These are phyloP conservation scores for Colletotrichum costaricense DNA, from an alignment of 2,329 filamentous ascomycete genomes.

Conservation along the genomic window DNA sequence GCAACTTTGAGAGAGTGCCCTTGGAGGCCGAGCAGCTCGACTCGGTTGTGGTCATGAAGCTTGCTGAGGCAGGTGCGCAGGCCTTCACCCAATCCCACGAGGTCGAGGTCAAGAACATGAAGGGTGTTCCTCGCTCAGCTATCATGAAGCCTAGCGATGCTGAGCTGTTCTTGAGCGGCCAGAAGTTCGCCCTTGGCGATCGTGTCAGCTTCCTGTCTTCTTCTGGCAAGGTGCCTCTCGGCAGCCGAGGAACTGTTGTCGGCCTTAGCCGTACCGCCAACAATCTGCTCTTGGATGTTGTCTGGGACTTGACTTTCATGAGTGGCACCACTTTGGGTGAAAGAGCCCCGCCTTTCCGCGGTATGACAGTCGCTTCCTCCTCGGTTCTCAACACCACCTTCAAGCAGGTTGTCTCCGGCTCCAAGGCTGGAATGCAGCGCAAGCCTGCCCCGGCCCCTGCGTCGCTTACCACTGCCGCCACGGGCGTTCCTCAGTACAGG, in stretches of 20 bases:
- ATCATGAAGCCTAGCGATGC: constrained; percentile 94
- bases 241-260: constrained; percentile 90
- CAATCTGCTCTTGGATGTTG: constrained; percentile 85
- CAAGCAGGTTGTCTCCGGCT: constrained; percentile 80
- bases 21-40: constrained; percentile 97
- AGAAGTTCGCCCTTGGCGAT: constrained; percentile 86
- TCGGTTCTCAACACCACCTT: constrained; percentile 89
- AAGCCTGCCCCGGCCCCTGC: constrained; percentile 58
- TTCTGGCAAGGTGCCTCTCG: constrained; percentile 94
- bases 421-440: constrained; percentile 68
- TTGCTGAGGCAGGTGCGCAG: constrained; percentile 81
- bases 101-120: constrained; percentile 75
- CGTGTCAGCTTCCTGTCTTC: constrained; percentile 93
- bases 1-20: constrained; percentile 94
- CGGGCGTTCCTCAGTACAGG: constrained; percentile 70
- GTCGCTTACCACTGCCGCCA: constrained; percentile 65
- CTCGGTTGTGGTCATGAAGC: constrained; percentile 84
- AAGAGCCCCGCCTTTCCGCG: constrained; percentile 91
- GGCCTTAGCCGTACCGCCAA: constrained; percentile 91
- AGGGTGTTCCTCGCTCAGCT: constrained; percentile 85
- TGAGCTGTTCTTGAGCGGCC: constrained; percentile 90
- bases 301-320: constrained; percentile 97
- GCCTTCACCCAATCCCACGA: constrained; percentile 63
- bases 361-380: constrained; percentile 89
- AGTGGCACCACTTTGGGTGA: constrained; percentile 92